Evolutionary conservation across 78 protist species (phyloP), one percentile per base, ranked within the genome.

Genomic region (Cavenderia fasciculata): DNA sequence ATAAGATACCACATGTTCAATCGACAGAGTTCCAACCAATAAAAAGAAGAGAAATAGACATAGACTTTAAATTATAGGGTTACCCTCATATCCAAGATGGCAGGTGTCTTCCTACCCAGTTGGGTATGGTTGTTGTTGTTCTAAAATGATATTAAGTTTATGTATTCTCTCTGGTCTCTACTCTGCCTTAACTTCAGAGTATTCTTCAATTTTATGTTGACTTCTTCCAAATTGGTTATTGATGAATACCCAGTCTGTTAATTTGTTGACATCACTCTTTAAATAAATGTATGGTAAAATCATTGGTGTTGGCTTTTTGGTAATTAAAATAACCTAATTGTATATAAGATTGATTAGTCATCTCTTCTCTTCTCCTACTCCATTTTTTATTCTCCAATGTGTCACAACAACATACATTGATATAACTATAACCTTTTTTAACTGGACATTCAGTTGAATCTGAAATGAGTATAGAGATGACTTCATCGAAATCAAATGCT

Each of bases 181-280:
- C n/a, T n/a, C n/a, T n/a, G n/a, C n/a, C n/a, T n/a, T n/a, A n/a
- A n/a, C n/a, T n/a, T n/a, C n/a, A n/a, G n/a, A n/a, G n/a, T n/a
- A 72, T 52, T 72, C 79, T 11, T 54, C 38, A 52, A 79, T 56
- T 56, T 31, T 51, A 43, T 79, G 89, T 56, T 41, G 38, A 43
- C 71, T 54, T 54, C 77, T 65, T 31, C 23, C 4, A 0, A 79
- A 43, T 47, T 66, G 63, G 56, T 79, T 68, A 56, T 79, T 79
- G 8, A 66, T 66, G 57, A 79, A 79, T 14, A 68, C 12, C 89
- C 89, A 79, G 43, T 79, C 78, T 2, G 76, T 79, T 41, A 79
- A 34, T 54, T 52, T 79, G 46, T 79, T 79, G 16, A 41, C 43
- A 11, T 21, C 56, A 25, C 52, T 23, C 49, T 79, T 68, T 51